phyloP scores from a whole-genome alignment of 2,329 filamentous ascomycete species.

The Graphium sp. region DNA sequence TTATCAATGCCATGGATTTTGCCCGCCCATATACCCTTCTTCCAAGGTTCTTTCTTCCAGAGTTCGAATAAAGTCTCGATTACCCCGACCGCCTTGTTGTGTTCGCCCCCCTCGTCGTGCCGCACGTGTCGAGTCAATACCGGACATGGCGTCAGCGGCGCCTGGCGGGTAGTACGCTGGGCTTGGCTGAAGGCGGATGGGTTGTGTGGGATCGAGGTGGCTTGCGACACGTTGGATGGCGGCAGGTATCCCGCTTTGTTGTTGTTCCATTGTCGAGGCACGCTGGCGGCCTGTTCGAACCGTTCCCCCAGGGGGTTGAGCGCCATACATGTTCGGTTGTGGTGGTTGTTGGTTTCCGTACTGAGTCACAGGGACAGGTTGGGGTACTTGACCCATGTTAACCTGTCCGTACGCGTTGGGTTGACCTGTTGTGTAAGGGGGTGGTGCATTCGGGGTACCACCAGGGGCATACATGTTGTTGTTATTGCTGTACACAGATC shows the following conservation, averaged over 20 bases:
- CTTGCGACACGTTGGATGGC: slow-evolving; percentile 90
- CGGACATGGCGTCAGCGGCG: slow-evolving; percentile 65
- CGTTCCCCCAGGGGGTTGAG: slow-evolving; percentile 38
- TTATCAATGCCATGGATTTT: slow-evolving; percentile 50
- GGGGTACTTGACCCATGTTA: slow-evolving; percentile 49
- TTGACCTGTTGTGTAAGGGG: slow-evolving; percentile 63
- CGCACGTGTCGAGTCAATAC: slow-evolving; percentile 43
- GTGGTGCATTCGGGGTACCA: slow-evolving; percentile 28
- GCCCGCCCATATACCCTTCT: slow-evolving; percentile 68
- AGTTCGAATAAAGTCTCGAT: slow-evolving; percentile 85
- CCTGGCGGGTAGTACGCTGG: slow-evolving; percentile 94
- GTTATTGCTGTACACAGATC: slow-evolving; percentile 66
- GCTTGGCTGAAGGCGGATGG: slow-evolving; percentile 85
- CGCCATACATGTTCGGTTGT: slow-evolving; percentile 37
- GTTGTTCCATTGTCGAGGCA: slow-evolving; percentile 91
- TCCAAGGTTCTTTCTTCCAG: slow-evolving; percentile 88
- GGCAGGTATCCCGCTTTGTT: slow-evolving; percentile 80
- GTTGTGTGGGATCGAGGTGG: slow-evolving; percentile 85
- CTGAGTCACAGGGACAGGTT: slow-evolving; percentile 48
- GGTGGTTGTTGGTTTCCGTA: slow-evolving; percentile 38
- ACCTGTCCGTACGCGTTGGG: slow-evolving; percentile 56
- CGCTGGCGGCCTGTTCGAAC: slow-evolving; percentile 67
- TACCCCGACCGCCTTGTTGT: slow-evolving; percentile 39
- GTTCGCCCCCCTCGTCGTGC: slow-evolving; percentile 63
- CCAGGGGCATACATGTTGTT: slow-evolving; percentile 63